Evolutionary conservation across 148 eudicot species (phyloP).

Genomic region (Polygonum aviculare): DNA sequence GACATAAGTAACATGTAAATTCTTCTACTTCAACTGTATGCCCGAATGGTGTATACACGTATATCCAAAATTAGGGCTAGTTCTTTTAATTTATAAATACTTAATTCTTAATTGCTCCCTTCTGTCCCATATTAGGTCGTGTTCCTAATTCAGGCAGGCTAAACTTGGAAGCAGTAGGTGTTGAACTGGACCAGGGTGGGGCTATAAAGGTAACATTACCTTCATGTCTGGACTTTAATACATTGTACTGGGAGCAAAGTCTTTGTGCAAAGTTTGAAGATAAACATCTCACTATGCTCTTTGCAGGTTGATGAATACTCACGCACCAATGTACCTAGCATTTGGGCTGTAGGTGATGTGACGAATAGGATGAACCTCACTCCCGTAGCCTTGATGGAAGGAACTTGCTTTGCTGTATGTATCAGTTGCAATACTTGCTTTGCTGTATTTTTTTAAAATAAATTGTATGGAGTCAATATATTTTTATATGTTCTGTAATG

Average conservation of each 20-base stretch:
- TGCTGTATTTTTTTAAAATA: neutral
- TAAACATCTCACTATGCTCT: neutral
- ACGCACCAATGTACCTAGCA: conserved; percentile 69
- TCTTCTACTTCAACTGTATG: neutral
- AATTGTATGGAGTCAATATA: neutral
- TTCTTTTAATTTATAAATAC: neutral
- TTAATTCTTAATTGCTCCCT: neutral
- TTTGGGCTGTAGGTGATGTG: conserved; percentile 97
- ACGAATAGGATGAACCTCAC: conserved; percentile 89
- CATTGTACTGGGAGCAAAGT: neutral
- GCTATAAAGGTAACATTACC: conserved; percentile 59
- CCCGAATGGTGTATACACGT: neutral
- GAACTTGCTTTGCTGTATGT: conserved; percentile 82
- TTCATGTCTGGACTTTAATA: neutral
- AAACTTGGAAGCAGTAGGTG: conserved; percentile 74
- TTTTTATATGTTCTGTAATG: neutral
- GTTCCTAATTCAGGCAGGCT: conserved; percentile 80
- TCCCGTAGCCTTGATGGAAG: conserved; percentile 99
- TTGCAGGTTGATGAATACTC: conserved; percentile 84
- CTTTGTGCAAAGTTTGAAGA: neutral
- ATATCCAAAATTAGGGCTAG: neutral
- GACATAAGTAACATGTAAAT: neutral
- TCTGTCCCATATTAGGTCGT: conserved; percentile 40
- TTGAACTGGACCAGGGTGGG: conserved; percentile 57
- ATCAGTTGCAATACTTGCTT: conserved; percentile 9